Base-by-base conservation (phyloP, 106 monocot species). In the Chionographis japonica region DNA sequence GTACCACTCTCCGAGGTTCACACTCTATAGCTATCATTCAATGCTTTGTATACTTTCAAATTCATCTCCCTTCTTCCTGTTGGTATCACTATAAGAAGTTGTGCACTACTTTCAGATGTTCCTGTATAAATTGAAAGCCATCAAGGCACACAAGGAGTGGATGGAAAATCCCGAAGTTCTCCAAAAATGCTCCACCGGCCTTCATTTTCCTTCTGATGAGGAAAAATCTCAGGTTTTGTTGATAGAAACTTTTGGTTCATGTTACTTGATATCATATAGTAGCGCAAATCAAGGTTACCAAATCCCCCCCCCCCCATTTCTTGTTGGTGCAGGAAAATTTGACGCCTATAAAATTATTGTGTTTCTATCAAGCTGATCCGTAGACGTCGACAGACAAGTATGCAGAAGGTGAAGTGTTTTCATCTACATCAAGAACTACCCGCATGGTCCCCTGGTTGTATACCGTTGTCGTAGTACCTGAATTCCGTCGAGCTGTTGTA, bases 141-240 rank as follows among this genome's bases (percentile, higher is more conserved):
- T 82, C 51, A 78, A 89, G 51, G 79, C 80, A 8, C 82, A 92
- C 46, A 84, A 82, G 63, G 73, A 77, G 40, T 97, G 95, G 95
- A 89, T 89, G 86, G 84, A 92, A 68, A 74, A 69, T 19, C 92
- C 92, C 43, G 95, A 97, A 75, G 71, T 63, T 53, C 75, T 97
- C 54, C 62, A 78, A 56, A 81, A 82, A 54, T 97, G 92, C 63
- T 97, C 92, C 13, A 89, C 92, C 1, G 95, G 95, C 2, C 86
- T 97, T 53, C 69, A 69, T 73, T 83, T 97, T 62, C 58, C 78
- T 17, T 54, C 54, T 35, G 75, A 77, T 17, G 52, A 50, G 14
- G 78, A 77, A 35, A 74, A 74, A 37, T 53, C 70, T 40, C 80
- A 86, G 86, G 89, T 92, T 63, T 40, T 60, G 40, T 55, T 75